These are phyloP conservation scores for Kodamaea nitidulidarum DNA, from an alignment of 805 yeast species.

Conservation along the genomic window DNA sequence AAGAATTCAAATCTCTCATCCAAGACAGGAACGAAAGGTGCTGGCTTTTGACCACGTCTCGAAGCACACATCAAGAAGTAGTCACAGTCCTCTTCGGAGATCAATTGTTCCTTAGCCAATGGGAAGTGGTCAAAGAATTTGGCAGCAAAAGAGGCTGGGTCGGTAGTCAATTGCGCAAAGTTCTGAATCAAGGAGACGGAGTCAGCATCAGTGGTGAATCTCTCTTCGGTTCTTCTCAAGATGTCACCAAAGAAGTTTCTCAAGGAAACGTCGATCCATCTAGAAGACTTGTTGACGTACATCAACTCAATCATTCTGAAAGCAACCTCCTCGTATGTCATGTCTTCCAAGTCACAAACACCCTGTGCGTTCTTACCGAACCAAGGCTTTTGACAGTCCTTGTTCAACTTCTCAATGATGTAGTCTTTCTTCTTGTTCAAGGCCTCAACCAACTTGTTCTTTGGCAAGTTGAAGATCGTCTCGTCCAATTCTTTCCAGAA, in stretches of 20 bases:
- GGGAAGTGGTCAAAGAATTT: constrained; percentile 66
- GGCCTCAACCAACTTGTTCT: constrained; percentile 78
- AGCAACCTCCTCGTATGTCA: constrained; percentile 93
- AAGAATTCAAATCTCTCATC: constrained; percentile 92
- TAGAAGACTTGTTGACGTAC: constrained; percentile 69
- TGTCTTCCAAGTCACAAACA: constrained; percentile 86
- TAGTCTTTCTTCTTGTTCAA: constrained; percentile 78
- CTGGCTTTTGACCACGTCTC: constrained; percentile 90
- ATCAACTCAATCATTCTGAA: constrained; percentile 81
- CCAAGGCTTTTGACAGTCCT: constrained; percentile 98
- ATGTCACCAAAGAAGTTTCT: constrained; percentile 83
- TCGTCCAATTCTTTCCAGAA: constrained; percentile 98
- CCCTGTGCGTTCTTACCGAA: constrained; percentile 77
- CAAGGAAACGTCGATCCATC: constrained; percentile 87
- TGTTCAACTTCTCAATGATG: constrained; percentile 80
- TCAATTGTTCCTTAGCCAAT: constrained; percentile 70
- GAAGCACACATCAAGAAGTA: constrained; percentile 80
- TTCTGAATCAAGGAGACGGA: constrained; percentile 69
- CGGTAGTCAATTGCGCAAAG: constrained; percentile 56
- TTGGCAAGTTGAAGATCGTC: constrained; percentile 86
- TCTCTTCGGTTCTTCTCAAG: constrained; percentile 94
- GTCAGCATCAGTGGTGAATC: constrained; percentile 62
- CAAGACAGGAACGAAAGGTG: constrained; percentile 93
- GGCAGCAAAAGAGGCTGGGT: constrained; percentile 59
- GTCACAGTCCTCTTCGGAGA: constrained; percentile 94